Conservation (phyloP, 805 yeast species). For the Saccharomyces kudriavzevii region DNA sequence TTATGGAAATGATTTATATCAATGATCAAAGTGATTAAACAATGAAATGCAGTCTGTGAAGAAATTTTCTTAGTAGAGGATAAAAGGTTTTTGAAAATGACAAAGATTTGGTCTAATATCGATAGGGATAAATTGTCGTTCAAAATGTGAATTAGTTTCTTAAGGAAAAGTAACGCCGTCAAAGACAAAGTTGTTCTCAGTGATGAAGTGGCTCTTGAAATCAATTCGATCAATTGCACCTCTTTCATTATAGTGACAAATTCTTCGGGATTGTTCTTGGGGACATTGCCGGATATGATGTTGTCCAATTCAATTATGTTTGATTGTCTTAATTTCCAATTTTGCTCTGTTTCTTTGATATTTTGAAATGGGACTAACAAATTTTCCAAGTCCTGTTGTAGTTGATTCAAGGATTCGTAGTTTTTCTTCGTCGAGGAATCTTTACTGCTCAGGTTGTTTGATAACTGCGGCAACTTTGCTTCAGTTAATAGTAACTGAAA, state of each 20-base stretch:
- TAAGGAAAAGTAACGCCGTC: constrained; percentile 67
- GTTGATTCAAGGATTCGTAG: constrained; percentile 10
- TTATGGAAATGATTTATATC: constrained; percentile 43
- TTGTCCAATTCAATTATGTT: constrained; percentile 42
- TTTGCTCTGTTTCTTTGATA: constrained; percentile 71
- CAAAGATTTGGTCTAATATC: constrained; percentile 30
- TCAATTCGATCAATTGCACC: constrained; percentile 46
- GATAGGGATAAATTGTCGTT: constrained; percentile 23
- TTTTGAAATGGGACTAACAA: constrained; percentile 44
- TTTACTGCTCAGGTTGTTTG: constrained; percentile 3
- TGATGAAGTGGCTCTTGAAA: constrained; percentile 59
- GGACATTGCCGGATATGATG: constrained; percentile 50
- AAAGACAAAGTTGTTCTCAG: constrained; percentile 76
- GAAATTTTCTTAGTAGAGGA: constrained; percentile 35
- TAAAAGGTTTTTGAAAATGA: constrained; percentile 27
- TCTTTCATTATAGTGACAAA: constrained; percentile 29
- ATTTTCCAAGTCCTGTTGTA: constrained; percentile 23
- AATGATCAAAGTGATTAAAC: constrained; percentile 43
- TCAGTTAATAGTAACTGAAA: constrained; percentile 13
- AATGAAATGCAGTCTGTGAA: constrained; percentile 31
- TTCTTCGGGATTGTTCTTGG: constrained; percentile 31
- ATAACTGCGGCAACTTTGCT: constrained; percentile 10
- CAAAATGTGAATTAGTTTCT: constrained; percentile 42
- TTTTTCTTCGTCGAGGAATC: background rate
- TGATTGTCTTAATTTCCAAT: constrained; percentile 73